Percentiles rank a stretch among this genome's conserved stretches.
phyloP scores from a whole-genome alignment of 352 stramenopile genomes.

The Phytopythium ostracodes region DNA sequence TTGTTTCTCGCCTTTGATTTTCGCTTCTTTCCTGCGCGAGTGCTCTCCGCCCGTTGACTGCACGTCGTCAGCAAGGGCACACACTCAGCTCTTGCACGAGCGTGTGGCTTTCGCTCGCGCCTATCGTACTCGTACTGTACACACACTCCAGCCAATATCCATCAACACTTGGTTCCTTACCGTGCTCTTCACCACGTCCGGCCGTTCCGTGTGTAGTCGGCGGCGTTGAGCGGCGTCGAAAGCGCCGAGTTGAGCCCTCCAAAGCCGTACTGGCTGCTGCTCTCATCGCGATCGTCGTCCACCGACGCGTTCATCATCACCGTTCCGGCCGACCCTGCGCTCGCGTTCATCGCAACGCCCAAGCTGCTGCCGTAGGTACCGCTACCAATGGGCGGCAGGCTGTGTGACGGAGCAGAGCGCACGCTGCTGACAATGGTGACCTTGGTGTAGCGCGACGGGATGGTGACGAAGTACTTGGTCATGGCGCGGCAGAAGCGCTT shows the following conservation, averaged over 20 bases:
- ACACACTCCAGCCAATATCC: neutral
- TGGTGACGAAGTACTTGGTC: slow-evolving; percentile 89
- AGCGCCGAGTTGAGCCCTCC: slow-evolving; percentile 6
- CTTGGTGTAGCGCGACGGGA: slow-evolving; percentile 84
- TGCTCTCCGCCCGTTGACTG: neutral
- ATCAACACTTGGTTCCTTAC: neutral
- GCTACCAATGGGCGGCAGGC: slow-evolving; percentile 21
- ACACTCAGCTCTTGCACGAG: neutral
- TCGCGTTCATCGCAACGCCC: slow-evolving; percentile 8
- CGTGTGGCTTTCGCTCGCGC: neutral
- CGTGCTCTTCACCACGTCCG: slow-evolving; percentile 15
- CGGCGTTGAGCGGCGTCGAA: slow-evolving; percentile 9
- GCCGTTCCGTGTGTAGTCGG: slow-evolving; percentile 5
- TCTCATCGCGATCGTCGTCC: slow-evolving; percentile 3
- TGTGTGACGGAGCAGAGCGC: slow-evolving; percentile 11
- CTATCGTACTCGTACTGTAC: slow-evolving; percentile 9
- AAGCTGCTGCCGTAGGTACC: slow-evolving; percentile 17
- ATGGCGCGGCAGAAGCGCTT: slow-evolving; percentile 83
- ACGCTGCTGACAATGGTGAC: slow-evolving; percentile 57
- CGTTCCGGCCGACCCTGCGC: slow-evolving; percentile 19
- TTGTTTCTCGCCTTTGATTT: neutral
- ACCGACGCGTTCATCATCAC: neutral
- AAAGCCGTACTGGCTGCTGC: slow-evolving; percentile 5
- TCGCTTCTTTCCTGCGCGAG: neutral
- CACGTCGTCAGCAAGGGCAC: neutral